Evolutionary conservation across 345 rosid genomes (phyloP).

Genomic region (Laguncularia racemosa): DNA sequence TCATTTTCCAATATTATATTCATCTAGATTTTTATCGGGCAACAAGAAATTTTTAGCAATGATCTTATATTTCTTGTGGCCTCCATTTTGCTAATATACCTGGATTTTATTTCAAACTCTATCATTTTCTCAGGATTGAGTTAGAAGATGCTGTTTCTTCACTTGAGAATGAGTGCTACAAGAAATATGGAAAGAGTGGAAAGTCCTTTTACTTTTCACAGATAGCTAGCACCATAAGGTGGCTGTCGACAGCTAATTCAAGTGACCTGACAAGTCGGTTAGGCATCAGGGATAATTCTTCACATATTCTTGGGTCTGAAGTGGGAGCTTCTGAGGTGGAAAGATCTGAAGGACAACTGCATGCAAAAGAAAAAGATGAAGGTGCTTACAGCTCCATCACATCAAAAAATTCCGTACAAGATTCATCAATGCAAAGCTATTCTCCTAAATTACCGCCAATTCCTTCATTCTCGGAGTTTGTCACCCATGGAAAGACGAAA

Average conservation of each 20-base stretch:
- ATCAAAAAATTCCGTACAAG: slow-evolving; percentile 14
- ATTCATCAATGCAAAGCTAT: neutral
- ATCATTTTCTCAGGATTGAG: slow-evolving; percentile 43
- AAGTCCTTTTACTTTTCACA: slow-evolving; percentile 80
- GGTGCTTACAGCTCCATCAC: slow-evolving; percentile 4
- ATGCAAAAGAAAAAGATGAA: slow-evolving; percentile 6
- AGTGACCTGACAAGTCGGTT: slow-evolving; percentile 30
- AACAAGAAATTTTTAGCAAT: neutral
- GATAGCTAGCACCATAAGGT: slow-evolving; percentile 72
- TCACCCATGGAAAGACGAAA: slow-evolving; percentile 32
- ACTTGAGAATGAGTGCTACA: slow-evolving; percentile 73
- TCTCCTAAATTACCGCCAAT: slow-evolving; percentile 37
- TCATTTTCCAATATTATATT: neutral
- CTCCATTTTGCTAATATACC: neutral
- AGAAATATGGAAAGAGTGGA: slow-evolving; percentile 78
- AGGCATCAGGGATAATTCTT: slow-evolving; percentile 12
- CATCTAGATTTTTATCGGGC: neutral
- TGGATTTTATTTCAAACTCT: neutral
- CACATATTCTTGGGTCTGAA: slow-evolving; percentile 8
- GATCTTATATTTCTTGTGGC: neutral
- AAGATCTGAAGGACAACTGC: slow-evolving; percentile 7
- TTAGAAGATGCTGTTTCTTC: slow-evolving; percentile 36
- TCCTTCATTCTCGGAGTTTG: slow-evolving; percentile 78
- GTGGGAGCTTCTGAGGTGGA: slow-evolving; percentile 18
- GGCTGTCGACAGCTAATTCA: slow-evolving; percentile 54